A percentile compares a stretch with the other conserved stretches of the same genome.
Evolutionary conservation across 2,329 filamentous ascomycete species (phyloP).

Genomic region (Dactylonectria macrodidyma): DNA sequence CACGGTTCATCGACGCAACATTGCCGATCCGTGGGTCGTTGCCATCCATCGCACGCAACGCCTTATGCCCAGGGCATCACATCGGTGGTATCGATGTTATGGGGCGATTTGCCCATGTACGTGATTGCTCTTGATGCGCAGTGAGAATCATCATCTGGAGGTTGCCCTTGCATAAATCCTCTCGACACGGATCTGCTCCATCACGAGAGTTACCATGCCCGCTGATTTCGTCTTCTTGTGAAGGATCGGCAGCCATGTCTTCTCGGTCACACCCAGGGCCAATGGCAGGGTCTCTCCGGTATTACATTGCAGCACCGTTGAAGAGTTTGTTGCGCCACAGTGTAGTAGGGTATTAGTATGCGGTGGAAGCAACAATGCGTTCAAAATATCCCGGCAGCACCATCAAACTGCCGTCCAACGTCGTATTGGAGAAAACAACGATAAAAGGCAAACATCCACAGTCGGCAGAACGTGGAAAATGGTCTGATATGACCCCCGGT

Average conservation of each 20-base stretch:
- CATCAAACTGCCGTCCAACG: constrained; percentile 16
- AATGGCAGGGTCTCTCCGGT: neutral
- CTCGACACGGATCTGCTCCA: neutral
- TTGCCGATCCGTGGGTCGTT: constrained; percentile 9
- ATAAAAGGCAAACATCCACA: constrained; percentile 4
- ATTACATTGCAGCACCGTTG: neutral
- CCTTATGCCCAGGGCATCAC: neutral
- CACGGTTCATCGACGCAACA: constrained; percentile 4
- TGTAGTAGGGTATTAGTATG: constrained; percentile 9
- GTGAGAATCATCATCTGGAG: neutral
- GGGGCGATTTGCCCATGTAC: neutral
- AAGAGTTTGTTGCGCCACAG: constrained; percentile 9
- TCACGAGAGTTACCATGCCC: no score
- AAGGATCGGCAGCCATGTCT: neutral
- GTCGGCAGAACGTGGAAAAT: constrained; percentile 16
- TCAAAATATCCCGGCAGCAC: neutral
- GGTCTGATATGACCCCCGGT: constrained; percentile 11
- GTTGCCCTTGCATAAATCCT: neutral
- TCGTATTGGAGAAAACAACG: constrained; percentile 12
- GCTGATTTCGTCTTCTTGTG: neutral
- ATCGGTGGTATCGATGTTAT: neutral
- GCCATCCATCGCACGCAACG: neutral
- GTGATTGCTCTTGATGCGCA: neutral
- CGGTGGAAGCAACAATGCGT: neutral
- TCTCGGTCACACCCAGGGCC: neutral